phyloP scores from a whole-genome alignment of 345 rosid species.

The Sapria himalayana region DNA sequence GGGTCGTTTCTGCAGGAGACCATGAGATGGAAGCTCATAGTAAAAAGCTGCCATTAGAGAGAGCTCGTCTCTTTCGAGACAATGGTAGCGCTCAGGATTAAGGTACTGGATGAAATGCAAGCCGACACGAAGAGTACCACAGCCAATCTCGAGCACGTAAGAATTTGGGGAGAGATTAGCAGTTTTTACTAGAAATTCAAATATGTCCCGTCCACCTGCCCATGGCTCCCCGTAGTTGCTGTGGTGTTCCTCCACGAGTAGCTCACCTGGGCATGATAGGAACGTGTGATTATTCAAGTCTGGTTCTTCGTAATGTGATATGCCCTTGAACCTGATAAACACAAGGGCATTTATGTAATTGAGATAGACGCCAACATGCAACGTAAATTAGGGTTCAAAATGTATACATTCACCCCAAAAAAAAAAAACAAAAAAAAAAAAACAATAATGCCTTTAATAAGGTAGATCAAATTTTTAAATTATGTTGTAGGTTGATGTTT shows the following conservation, averaged over 20 bases:
- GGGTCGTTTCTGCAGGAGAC: conserved; percentile 70
- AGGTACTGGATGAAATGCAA: conserved; percentile 75
- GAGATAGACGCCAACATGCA: not conserved
- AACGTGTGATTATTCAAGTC: conserved; percentile 42
- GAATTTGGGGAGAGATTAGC: conserved; percentile 25
- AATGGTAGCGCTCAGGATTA: conserved; percentile 41
- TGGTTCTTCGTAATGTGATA: conserved; percentile 56
- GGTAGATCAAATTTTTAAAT: too few relatives aligned
- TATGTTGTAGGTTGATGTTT: too few relatives aligned
- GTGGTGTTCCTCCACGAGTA: conserved; percentile 82
- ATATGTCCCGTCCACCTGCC: conserved; percentile 91
- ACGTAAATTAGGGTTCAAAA: not conserved
- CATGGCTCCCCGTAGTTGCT: conserved; percentile 95
- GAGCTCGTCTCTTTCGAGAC: conserved; percentile 88
- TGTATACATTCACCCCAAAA: not conserved
- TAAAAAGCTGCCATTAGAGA: conserved; percentile 85
- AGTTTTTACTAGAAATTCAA: conserved; percentile 70
- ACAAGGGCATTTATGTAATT: not conserved
- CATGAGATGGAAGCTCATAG: conserved; percentile 93
- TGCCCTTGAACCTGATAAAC: conserved; percentile 49
- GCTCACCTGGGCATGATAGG: conserved; percentile 80
- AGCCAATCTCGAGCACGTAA: conserved; percentile 76
- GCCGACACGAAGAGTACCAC: conserved; percentile 93
- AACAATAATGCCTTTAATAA: too few relatives aligned
- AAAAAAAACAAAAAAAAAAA: too few relatives aligned